Evolutionary conservation across 208 protist species (phyloP).

Genomic region (Crithidia bombi): DNA sequence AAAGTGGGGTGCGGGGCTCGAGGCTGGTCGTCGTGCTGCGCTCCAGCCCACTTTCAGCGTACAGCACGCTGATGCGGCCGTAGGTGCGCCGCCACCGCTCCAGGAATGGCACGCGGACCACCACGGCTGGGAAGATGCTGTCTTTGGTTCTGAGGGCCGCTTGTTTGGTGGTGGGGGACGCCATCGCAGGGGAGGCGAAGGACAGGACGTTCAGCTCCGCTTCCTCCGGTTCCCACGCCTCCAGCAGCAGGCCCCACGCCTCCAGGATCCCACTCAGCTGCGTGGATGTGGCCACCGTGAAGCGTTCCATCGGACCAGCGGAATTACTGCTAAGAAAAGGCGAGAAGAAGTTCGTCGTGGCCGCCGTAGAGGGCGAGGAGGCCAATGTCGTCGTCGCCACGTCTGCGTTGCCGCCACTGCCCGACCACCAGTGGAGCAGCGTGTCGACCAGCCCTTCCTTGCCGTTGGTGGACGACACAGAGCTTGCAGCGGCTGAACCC

Average conservation of each 20-base stretch:
- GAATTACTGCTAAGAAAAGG: slow-evolving; percentile 1
- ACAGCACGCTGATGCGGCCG: slow-evolving; percentile 5
- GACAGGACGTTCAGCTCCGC: slow-evolving; percentile 18
- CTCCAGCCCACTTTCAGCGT: slow-evolving; percentile 7
- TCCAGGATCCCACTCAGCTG: slow-evolving; percentile 16
- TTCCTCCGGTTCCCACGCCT: slow-evolving; percentile 23
- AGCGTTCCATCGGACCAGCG: slow-evolving; percentile 2
- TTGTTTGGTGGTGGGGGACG: not conserved
- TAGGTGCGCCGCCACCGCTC: slow-evolving; percentile 21
- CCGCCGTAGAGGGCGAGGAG: not conserved
- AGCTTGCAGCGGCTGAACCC: not conserved
- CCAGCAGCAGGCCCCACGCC: slow-evolving; percentile 24
- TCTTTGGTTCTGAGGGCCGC: not conserved
- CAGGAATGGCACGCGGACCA: not conserved
- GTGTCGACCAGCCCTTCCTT: slow-evolving; percentile 3
- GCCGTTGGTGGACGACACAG: not conserved
- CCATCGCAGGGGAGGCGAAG: slow-evolving; percentile 17
- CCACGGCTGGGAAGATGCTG: not conserved
- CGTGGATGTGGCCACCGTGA: slow-evolving; percentile 9
- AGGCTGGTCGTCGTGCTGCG: not conserved
- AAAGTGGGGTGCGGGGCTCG: not conserved
- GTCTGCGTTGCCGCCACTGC: not conserved
- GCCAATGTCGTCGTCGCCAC: not conserved
- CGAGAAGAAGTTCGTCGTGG: slow-evolving; percentile 15
- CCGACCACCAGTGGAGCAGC: slow-evolving; percentile 7